Conservation (phyloP, 2,329 filamentous ascomycete genomes). For the Alternaria sp. region DNA sequence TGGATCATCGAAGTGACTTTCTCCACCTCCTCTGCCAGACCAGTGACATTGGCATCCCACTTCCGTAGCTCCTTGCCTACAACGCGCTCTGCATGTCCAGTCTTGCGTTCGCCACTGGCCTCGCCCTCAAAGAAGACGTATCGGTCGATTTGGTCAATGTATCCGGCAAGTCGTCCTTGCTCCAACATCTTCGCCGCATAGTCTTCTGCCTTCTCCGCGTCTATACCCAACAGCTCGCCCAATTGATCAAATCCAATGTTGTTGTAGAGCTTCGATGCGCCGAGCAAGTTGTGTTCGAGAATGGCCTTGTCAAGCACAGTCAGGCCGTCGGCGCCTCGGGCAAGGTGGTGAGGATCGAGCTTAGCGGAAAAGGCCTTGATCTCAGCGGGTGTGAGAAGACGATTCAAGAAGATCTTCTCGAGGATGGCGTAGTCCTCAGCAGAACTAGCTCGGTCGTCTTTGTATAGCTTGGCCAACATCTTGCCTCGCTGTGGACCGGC, state of each 20-base stretch:
- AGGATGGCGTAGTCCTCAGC: slow-evolving; percentile 86
- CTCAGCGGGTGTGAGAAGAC: slow-evolving; percentile 81
- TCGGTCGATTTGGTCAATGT: slow-evolving; percentile 92
- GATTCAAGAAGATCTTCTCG: slow-evolving; percentile 97
- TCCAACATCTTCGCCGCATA: slow-evolving; percentile 97
- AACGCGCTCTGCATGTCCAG: slow-evolving; percentile 66
- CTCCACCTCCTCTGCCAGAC: slow-evolving; percentile 88
- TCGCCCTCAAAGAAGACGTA: slow-evolving; percentile 88
- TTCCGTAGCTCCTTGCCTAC: slow-evolving; percentile 77
- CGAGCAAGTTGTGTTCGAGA: slow-evolving; percentile 94
- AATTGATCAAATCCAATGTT: slow-evolving; percentile 71
- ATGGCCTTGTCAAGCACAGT: slow-evolving; percentile 94
- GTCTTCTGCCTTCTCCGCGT: slow-evolving; percentile 83
- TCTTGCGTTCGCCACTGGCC: slow-evolving; percentile 73
- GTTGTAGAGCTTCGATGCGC: slow-evolving; percentile 70
- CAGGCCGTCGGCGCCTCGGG: slow-evolving; percentile 86
- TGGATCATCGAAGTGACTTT: slow-evolving; percentile 83
- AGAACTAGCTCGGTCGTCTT: slow-evolving; percentile 82
- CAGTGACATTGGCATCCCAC: slow-evolving; percentile 91
- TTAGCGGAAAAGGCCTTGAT: slow-evolving; percentile 85
- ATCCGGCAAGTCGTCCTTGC: slow-evolving; percentile 84
- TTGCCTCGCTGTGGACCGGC: slow-evolving; percentile 86
- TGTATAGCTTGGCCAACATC: slow-evolving; percentile 84
- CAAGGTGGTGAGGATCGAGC: slow-evolving; percentile 87
- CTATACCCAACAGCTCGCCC: slow-evolving; percentile 78